Base-by-base conservation (phyloP, 2,329 filamentous ascomycete species). In the Fusarium miscanthi region DNA sequence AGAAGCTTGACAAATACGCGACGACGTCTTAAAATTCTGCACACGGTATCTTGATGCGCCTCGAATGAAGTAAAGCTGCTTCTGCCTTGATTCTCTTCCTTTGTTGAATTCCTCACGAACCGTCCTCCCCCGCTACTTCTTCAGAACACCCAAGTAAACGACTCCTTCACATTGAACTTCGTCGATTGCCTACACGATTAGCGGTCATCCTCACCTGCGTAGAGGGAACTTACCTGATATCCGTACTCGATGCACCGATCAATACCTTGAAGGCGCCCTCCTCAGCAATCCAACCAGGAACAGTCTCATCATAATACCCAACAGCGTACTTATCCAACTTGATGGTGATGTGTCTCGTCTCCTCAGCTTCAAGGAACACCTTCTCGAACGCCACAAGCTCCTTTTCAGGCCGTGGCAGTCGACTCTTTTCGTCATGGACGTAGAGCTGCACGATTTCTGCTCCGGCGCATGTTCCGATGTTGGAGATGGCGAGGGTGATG, bases 351-450 rank as follows among this genome's bases (percentile, higher is more conserved):
- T 87, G 85, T 71, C 82, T 85, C 1, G 86, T 88, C 82, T 88
- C 86, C 8, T 88, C 89, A 4, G 86, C 82, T 48, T 87, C 84
- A 6, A 93, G 80, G 54, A 82, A 84, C 0, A 92, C 86, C 80
- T 93, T 93, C 64, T 87, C 87, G 76, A 93, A 94, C 0, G 90
- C 91, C 38, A 90, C 89, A 2, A 94, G 84, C 80, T 94, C 92
- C 81, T 93, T 93, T 73, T 90, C 87, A 1, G 91, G 91, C 27
- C 91, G 83, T 1, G 88, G 87, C n/a, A 93, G 83, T 14, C 86
- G 83, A 3, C 89, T 89, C 78, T 88, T 88, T 54, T 88, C 84
- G 62, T 92, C 90, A n/a, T 85, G 84, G 52, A 93, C 84, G 73
- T 93, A 94, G 5, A 90, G 83, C 81, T 94, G 92, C 12, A 93